Conservation (phyloP, 176 grass and related monocot species). For the Dactylis glomerata region DNA sequence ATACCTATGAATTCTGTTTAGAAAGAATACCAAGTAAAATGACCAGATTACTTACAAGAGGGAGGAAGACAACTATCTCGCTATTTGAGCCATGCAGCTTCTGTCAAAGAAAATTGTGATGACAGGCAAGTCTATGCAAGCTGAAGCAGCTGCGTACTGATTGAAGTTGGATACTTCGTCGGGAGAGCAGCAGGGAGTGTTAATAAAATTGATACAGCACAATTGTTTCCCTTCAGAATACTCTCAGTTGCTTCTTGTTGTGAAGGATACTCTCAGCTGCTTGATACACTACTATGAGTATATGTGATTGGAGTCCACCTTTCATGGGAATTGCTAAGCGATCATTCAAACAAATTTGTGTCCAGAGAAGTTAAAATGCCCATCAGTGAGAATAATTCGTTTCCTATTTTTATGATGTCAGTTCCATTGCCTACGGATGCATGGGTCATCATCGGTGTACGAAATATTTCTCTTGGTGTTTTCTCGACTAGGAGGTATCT, state of each 20-base stretch:
- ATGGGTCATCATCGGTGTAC: neutral
- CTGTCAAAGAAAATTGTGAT: neutral
- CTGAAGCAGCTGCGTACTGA: slow-evolving; percentile 1
- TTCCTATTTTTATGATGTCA: slow-evolving; percentile 33
- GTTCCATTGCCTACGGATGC: slow-evolving; percentile 23
- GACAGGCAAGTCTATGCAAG: neutral
- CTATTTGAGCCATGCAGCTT: neutral
- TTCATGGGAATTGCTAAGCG: neutral
- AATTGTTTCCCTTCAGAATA: slow-evolving; percentile 36
- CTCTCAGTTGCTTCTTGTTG: neutral
- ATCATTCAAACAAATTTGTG: slow-evolving; percentile 9
- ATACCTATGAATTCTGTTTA: neutral
- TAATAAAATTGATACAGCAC: slow-evolving; percentile 28
- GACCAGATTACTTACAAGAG: slow-evolving; percentile 16
- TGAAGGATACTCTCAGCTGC: slow-evolving; percentile 5
- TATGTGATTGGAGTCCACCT: neutral
- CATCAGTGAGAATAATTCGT: slow-evolving; percentile 18
- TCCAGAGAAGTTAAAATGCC: neutral
- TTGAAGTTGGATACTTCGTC: slow-evolving; percentile 33
- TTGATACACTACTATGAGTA: slow-evolving; percentile 15
- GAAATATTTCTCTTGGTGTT: neutral
- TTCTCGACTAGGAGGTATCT: neutral
- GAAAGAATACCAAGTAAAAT: neutral
- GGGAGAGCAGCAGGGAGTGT: slow-evolving; percentile 20
- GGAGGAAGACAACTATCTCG: neutral